A percentile compares a stretch with the other conserved stretches of the same genome.
phyloP scores from a whole-genome alignment of 768 basidiomycete species.

The Glaciozyma martinii region DNA sequence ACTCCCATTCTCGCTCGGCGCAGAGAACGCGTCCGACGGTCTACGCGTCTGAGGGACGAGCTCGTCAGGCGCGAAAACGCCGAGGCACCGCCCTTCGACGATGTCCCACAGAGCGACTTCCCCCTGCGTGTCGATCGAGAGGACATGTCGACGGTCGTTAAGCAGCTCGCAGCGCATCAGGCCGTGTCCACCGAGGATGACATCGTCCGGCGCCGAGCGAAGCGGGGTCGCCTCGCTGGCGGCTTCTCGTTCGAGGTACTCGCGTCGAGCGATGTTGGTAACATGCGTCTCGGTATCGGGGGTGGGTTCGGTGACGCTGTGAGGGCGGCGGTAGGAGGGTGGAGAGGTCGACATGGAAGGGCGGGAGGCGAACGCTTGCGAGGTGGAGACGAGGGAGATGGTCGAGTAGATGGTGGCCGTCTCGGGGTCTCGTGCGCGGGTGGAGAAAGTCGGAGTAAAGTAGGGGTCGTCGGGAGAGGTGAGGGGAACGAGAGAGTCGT shows the following conservation, averaged over 20 bases:
- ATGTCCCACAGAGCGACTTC: slow-evolving; percentile 91
- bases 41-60: slow-evolving; percentile 43
- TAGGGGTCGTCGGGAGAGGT: slow-evolving; percentile 32
- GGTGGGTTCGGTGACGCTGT: slow-evolving; percentile 11
- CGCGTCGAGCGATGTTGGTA: slow-evolving; percentile 34
- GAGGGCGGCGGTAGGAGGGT: slow-evolving; percentile 4
- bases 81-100: slow-evolving; percentile 63
- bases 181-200: slow-evolving; percentile 63
- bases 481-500: slow-evolving; percentile 40
- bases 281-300: slow-evolving; percentile 3
- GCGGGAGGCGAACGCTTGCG: background rate
- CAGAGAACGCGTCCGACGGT: slow-evolving; percentile 6
- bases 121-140: slow-evolving; percentile 81
- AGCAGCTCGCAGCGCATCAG: slow-evolving; percentile 71
- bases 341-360: slow-evolving; percentile 11
- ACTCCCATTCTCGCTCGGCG: background rate
- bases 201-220: slow-evolving; percentile 55
- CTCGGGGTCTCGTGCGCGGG: slow-evolving; percentile 25
- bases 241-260: slow-evolving; percentile 56
- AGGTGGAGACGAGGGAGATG: slow-evolving; percentile 19
- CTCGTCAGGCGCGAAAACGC: slow-evolving; percentile 58
- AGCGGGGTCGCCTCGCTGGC: slow-evolving; percentile 59
- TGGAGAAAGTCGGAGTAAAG: slow-evolving; percentile 27
- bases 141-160: slow-evolving; percentile 77
- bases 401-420: slow-evolving; percentile 28